Evolutionary conservation across 208 protist species (phyloP).

Genomic region (Naegleria lovaniensis): DNA sequence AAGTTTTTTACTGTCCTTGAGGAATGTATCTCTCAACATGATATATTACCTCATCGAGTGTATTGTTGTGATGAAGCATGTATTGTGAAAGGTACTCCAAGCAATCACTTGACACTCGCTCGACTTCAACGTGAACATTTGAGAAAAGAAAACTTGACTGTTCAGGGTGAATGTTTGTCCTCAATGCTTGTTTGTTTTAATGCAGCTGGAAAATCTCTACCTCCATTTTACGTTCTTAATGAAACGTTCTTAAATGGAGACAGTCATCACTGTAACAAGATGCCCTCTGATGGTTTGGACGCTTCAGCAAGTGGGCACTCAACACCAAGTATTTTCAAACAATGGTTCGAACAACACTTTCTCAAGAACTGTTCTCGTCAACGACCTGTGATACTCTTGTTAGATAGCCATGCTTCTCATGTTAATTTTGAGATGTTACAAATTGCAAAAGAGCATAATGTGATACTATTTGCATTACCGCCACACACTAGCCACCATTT

Average conservation of each 20-base stretch:
- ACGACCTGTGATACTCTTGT: neutral
- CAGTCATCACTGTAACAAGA: too few species aligned
- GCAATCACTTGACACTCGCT: neutral
- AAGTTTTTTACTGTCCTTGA: neutral
- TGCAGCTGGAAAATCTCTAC: neutral
- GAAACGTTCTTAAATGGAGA: too few species aligned
- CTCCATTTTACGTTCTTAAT: neutral
- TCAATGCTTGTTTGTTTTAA: neutral
- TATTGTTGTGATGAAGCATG: neutral
- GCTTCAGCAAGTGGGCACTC: neutral
- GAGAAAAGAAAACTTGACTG: too few species aligned
- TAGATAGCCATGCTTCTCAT: neutral
- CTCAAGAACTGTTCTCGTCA: neutral
- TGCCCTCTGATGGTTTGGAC: neutral
- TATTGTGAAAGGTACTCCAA: neutral
- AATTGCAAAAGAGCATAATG: neutral
- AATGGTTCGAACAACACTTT: neutral
- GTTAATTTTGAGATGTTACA: neutral
- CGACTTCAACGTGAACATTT: too few species aligned
- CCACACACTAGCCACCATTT: neutral
- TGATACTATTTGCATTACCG: neutral
- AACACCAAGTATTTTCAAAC: neutral
- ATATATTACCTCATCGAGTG: neutral
- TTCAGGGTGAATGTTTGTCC: too few species aligned
- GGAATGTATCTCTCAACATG: neutral